Percentiles rank a stretch among this genome's conserved stretches.
Conservation (phyloP, 2,329 filamentous ascomycete species). For the Didymella glomerata region DNA sequence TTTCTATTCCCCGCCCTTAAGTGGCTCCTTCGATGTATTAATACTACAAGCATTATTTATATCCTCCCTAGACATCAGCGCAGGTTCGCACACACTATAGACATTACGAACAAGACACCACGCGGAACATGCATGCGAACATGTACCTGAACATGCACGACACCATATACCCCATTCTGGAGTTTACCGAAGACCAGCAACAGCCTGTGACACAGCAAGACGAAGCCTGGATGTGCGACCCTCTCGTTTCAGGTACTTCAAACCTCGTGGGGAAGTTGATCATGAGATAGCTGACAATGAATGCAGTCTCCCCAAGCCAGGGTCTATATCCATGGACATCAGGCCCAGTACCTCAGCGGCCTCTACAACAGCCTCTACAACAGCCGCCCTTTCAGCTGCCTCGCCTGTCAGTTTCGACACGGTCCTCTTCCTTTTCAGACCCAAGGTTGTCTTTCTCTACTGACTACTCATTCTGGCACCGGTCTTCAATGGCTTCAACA, state of each 20-base stretch:
- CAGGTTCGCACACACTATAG: conserved; percentile 9
- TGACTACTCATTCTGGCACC: conserved; percentile 29
- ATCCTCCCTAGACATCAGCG: conserved; percentile 1
- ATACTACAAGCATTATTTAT: conserved; percentile 7
- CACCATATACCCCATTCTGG: not conserved
- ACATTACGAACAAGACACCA: not conserved
- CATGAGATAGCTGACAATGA: conserved; percentile 5
- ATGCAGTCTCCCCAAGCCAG: conserved; percentile 22
- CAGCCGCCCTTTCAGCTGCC: conserved; percentile 22
- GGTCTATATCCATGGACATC: conserved; percentile 20
- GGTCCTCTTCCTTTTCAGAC: conserved; percentile 28
- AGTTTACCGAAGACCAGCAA: conserved; percentile 1
- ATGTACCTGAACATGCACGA: conserved; percentile 4
- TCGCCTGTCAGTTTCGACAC: conserved; percentile 33
- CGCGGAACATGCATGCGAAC: not conserved
- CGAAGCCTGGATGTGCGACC: conserved; percentile 1
- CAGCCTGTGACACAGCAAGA: not conserved
- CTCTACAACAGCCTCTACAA: conserved; percentile 11
- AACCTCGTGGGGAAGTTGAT: too few species aligned
- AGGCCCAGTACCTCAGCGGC: conserved; percentile 15
- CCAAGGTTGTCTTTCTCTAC: conserved; percentile 31
- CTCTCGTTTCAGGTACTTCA: not conserved
- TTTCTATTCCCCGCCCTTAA: conserved; percentile 6
- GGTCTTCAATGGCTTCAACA: conserved; percentile 37
- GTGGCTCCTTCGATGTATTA: not conserved